phyloP scores from a whole-genome alignment of 139 green algal species.

The Trebouxia sp. region DNA sequence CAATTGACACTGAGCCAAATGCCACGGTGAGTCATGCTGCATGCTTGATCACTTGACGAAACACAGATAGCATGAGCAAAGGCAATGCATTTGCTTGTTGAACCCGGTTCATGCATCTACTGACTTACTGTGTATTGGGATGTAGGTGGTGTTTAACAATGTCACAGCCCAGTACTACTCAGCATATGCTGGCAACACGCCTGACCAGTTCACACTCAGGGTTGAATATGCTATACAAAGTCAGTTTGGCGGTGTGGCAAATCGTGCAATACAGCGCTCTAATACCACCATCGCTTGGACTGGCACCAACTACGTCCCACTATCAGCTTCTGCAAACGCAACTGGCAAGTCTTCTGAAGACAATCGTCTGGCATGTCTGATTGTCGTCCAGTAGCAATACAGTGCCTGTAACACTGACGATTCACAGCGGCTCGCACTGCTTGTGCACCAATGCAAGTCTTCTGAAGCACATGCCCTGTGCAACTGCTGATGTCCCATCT shows the following conservation, averaged over 20 bases:
- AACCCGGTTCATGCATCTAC: background rate
- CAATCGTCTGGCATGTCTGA: too few relatives aligned
- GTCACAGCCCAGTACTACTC: slow-evolving; percentile 4
- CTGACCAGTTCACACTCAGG: background rate
- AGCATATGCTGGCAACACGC: background rate
- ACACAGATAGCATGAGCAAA: background rate
- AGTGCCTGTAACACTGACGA: background rate
- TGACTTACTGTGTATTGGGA: too few relatives aligned
- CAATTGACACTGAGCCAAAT: slow-evolving; percentile 17
- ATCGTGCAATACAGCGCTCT: background rate
- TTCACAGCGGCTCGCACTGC: background rate
- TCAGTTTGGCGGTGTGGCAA: background rate
- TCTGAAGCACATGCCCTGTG: background rate
- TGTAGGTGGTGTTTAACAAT: background rate
- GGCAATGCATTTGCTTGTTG: background rate
- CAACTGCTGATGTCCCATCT: too few relatives aligned
- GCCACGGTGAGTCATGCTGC: background rate
- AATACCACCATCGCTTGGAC: background rate
- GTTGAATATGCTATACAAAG: background rate
- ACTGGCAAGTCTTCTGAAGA: slow-evolving; percentile 17
- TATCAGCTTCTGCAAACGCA: background rate
- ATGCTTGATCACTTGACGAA: background rate
- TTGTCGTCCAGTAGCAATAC: too few relatives aligned
- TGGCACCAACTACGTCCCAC: background rate
- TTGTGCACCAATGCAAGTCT: background rate